Evolutionary conservation across 257 asterid genomes (phyloP), one percentile per base, ranked within the genome.

Genomic region (Plantago elongata): DNA sequence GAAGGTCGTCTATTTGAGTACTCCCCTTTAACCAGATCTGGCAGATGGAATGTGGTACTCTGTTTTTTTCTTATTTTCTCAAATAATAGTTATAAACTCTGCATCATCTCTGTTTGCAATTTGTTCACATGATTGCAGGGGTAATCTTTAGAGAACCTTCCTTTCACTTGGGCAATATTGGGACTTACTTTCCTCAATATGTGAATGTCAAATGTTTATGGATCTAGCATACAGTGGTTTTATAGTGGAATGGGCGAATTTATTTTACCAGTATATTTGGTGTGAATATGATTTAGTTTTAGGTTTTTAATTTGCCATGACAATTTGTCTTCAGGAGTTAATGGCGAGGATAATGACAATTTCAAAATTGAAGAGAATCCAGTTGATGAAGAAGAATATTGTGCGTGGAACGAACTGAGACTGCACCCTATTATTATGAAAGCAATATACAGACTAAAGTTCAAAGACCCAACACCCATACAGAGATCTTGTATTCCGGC

Each of bases 401-500:
- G 65, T 78, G 80, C 84, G 40, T 92, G 99, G 99, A 89, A 82
- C 64, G 95, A 85, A 50, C 77, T 89, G 79, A 92, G 99, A 75
- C 95, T 92, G 60, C 96, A 89, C 82, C 89, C 96, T 43, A 66
- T 71, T 69, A 80, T 92, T 57, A 80, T 92, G 97, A 84, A 83
- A 83, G 85, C 97, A 34, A 83, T 92, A 62, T 72, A 77, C 72
- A 66, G 83, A 69, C 85, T 89, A 63, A 87, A 92, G 71, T 92
- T 87, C 76, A 92, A 81, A 76, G 91, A 83, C 69, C 99, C 99
- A 59, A 92, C 99, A 30, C 93, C 88, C 11, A 85, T 92, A 80
- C 99, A 92, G 76, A 86, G 76, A 75, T 86, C 88, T 40, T 92
- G 96, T 64, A 87, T 92, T 70, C 99, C 97, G 75, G 94, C 94